These are phyloP conservation scores for Candida xyloterini DNA, from an alignment of 805 yeast genomes.

Conservation along the genomic window DNA sequence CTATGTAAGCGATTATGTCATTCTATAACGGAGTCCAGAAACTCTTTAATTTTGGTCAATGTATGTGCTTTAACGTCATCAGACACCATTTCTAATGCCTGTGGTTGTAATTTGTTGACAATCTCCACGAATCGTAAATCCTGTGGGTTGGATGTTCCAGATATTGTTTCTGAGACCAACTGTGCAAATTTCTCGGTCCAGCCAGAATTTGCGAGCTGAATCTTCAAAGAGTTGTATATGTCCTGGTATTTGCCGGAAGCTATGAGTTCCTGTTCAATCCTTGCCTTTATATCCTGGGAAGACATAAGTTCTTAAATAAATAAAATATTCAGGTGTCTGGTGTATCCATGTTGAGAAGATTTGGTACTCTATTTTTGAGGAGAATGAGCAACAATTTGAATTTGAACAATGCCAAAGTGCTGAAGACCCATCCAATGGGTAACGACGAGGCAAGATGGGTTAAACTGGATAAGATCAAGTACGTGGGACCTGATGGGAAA, in stretches of 20 bases:
- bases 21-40: constrained; percentile 50
- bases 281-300: constrained; percentile 43
- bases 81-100: constrained; percentile 70
- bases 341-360: constrained; percentile 8
- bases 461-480: constrained; percentile 61
- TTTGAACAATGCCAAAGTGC: constrained; percentile 31
- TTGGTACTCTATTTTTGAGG: constrained; percentile 4
- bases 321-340: constrained; percentile 9
- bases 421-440: constrained; percentile 30
- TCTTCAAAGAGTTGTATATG: constrained; percentile 61
- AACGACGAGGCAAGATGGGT: constrained; percentile 61
- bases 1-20: constrained; percentile 13
- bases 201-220: constrained; percentile 70
- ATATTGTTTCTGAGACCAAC: constrained; percentile 48
- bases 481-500: constrained; percentile 68
- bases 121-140: constrained; percentile 50
- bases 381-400: constrained; percentile 10
- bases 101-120: constrained; percentile 52
- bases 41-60: constrained; percentile 53
- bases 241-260: constrained; percentile 78
- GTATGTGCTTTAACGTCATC: constrained; percentile 58
- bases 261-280: constrained; percentile 68
- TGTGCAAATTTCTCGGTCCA: constrained; percentile 78
- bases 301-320: constrained; percentile 7
- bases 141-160: constrained; percentile 21